A percentile compares a stretch with the other conserved stretches of the same genome.
These are phyloP conservation scores for Dactylellina leptospora DNA, from an alignment of 2,329 filamentous ascomycete genomes.

Conservation along the genomic window DNA sequence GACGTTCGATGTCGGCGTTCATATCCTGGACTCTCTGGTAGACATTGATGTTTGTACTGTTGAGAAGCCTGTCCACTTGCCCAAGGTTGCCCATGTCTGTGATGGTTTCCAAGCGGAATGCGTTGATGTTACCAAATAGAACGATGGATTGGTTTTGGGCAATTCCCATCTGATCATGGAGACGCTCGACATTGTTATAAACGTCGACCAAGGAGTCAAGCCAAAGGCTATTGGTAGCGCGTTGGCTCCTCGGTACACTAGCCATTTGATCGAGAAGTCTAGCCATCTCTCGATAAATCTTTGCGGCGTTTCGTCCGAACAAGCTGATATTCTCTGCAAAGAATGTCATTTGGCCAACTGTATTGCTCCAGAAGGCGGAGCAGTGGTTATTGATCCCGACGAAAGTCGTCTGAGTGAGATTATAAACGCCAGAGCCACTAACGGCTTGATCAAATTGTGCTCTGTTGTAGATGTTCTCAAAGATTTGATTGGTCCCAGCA, in stretches of 20 bases:
- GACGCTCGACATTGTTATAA: conserved; percentile 36
- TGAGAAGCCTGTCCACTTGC: conserved; percentile 36
- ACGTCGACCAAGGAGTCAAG: conserved; percentile 33
- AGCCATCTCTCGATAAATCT: conserved; percentile 33
- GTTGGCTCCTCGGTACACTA: conserved; percentile 7
- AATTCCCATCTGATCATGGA: conserved; percentile 48
- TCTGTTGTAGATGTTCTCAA: conserved; percentile 38
- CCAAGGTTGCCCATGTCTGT: conserved; percentile 43
- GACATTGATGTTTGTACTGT: conserved; percentile 20
- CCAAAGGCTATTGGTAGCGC: conserved; percentile 10
- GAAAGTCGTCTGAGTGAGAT: conserved; percentile 30
- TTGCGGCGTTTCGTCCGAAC: conserved; percentile 28
- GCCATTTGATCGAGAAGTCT: conserved; percentile 29
- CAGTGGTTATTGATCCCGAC: conserved; percentile 42
- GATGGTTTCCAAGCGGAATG: conserved; percentile 38
- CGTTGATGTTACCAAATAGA: conserved; percentile 35
- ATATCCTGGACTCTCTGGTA: conserved; percentile 29
- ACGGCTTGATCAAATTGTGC: conserved; percentile 37
- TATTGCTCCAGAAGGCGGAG: conserved; percentile 40
- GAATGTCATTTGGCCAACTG: conserved; percentile 41
- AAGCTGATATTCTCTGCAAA: conserved; percentile 49
- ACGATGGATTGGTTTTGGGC: conserved; percentile 31
- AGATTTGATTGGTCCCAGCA: conserved; percentile 11
- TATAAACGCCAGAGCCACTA: conserved; percentile 22
- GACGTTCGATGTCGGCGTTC: conserved; percentile 20